Percentiles rank a stretch among this genome's conserved stretches.
These are phyloP conservation scores for Berkeleyomyces rouxiae DNA, from an alignment of 2,329 filamentous ascomycete genomes.

Conservation along the genomic window DNA sequence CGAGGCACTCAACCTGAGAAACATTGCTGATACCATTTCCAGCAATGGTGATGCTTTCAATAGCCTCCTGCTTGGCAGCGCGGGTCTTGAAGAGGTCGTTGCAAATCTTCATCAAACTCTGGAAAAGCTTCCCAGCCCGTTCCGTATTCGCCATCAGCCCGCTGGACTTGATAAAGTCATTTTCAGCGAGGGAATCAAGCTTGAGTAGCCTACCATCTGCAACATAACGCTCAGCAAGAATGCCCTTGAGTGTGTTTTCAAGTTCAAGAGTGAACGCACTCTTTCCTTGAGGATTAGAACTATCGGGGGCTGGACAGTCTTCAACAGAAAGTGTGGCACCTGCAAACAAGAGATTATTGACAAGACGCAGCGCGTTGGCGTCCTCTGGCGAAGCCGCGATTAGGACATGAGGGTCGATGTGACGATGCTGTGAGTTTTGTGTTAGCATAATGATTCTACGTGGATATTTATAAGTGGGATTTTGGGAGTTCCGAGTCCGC, in stretches of 20 bases:
- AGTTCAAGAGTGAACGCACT: constrained; percentile 40
- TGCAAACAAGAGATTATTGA: constrained; percentile 55
- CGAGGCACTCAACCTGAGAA: constrained; percentile 53
- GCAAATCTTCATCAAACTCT: constrained; percentile 75
- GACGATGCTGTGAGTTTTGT: constrained; percentile 44
- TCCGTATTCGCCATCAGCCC: constrained; percentile 59
- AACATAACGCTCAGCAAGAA: constrained; percentile 63
- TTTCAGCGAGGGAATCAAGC: constrained; percentile 59
- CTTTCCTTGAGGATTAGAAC: constrained; percentile 17
- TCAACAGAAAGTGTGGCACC: constrained; percentile 34
- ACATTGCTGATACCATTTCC: constrained; percentile 65
- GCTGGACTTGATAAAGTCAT: constrained; percentile 53
- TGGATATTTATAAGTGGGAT: neutral
- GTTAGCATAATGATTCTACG: constrained; percentile 42
- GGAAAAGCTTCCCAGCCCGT: constrained; percentile 74
- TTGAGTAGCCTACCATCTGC: constrained; percentile 58
- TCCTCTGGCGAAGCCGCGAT: constrained; percentile 50
- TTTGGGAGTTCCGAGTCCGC: neutral
- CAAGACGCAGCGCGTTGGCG: constrained; percentile 44
- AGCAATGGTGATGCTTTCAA: constrained; percentile 67
- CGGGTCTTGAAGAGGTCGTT: constrained; percentile 57
- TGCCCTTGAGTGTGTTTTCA: constrained; percentile 50
- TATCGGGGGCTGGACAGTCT: constrained; percentile 1
- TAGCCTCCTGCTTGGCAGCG: constrained; percentile 57
- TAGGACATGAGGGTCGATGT: constrained; percentile 52